Evolutionary conservation across 192 early-diverging fungal genomes (phyloP), one percentile per base, ranked within the genome.

Genomic region (Coemansia sp.): DNA sequence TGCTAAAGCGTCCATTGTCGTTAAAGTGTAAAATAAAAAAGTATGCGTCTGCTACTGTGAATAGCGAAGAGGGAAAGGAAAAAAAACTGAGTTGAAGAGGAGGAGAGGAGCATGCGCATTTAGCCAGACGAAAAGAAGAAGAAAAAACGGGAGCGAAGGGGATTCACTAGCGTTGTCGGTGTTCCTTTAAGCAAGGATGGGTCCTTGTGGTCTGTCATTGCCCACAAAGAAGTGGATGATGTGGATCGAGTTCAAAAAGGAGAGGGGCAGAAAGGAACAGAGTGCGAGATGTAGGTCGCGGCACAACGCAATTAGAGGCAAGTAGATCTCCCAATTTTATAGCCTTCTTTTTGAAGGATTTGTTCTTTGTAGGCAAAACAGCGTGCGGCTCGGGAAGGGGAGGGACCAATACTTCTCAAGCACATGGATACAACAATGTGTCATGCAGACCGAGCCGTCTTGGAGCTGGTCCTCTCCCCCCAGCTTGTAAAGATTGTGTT

Each of bases 161-260:
- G 29, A 31, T 57, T n/a, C 24, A 57, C 27, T 27, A n/a, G 31
- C n/a, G 24, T 10, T 20, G 36, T 61, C 59, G 59, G 59, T 38
- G 33, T 61, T 61, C 59, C 59, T 61, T 61, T 61, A 61, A 61
- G 59, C 59, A 61, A 61, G 59, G 59, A 5, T n/a, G 12, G 34
- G 7, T 34, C 59, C 59, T 47, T 18, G 44, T 47, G 44, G 44
- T 5, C 24, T 18, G 15, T 18, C 44, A 47, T 47, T 47, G 44
- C 44, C 44, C n/a, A 61, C 59, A 61, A 61, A 61, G 55, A 18
- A 16, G 31, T n/a, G 34, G 31, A 13, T 13, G 57, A 34, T 34
- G 57, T 8, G 18, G 34, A 61, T 38, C 31, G 29, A 27, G 20
- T 12, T 59, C 13, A 27, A 59, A 59, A 59, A 59, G 55, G 55